Evolutionary conservation across 805 yeast species (phyloP).

Genomic region (Sugiyamaella floridensis): DNA sequence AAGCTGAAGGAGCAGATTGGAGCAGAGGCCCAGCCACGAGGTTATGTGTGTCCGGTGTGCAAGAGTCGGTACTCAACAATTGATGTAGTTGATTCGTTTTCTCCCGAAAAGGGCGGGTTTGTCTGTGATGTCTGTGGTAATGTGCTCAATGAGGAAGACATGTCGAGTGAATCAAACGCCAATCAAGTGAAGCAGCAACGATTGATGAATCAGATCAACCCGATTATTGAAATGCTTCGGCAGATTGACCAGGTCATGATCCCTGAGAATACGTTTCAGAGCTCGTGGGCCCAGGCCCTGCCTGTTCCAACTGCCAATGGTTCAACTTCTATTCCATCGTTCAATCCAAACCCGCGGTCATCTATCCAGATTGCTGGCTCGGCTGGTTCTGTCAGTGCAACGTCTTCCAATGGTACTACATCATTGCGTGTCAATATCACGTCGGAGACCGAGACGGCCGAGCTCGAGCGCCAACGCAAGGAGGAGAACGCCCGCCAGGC

Average conservation of each 20-base stretch:
- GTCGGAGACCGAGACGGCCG: constrained; percentile 76
- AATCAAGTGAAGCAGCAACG: constrained; percentile 76
- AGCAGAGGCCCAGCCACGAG: constrained; percentile 84
- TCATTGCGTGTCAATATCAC: constrained; percentile 83
- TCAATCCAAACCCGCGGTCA: constrained; percentile 25
- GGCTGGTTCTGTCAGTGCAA: constrained; percentile 26
- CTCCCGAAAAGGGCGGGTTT: constrained; percentile 74
- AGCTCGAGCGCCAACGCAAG: constrained; percentile 60
- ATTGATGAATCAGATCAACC: constrained; percentile 84
- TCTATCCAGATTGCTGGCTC: constrained; percentile 27
- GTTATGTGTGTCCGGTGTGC: constrained; percentile 86
- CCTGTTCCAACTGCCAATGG: constrained; percentile 50
- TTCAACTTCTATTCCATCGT: constrained; percentile 10
- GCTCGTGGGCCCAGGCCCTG: constrained; percentile 70
- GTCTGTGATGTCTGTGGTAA: constrained; percentile 79
- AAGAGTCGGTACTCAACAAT: constrained; percentile 71
- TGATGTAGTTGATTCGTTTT: constrained; percentile 77
- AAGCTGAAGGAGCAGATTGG: constrained; percentile 74
- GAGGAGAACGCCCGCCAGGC: constrained; percentile 61
- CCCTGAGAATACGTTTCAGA: constrained; percentile 86
- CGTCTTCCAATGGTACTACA: constrained; percentile 45
- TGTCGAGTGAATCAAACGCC: constrained; percentile 70
- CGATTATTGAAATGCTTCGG: constrained; percentile 74
- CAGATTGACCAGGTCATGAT: constrained; percentile 72
- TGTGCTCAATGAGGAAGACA: constrained; percentile 77